Evolutionary conservation across 2,329 filamentous ascomycete species (phyloP).

Genomic region (Ophiocordyceps camponoti-saundersi): DNA sequence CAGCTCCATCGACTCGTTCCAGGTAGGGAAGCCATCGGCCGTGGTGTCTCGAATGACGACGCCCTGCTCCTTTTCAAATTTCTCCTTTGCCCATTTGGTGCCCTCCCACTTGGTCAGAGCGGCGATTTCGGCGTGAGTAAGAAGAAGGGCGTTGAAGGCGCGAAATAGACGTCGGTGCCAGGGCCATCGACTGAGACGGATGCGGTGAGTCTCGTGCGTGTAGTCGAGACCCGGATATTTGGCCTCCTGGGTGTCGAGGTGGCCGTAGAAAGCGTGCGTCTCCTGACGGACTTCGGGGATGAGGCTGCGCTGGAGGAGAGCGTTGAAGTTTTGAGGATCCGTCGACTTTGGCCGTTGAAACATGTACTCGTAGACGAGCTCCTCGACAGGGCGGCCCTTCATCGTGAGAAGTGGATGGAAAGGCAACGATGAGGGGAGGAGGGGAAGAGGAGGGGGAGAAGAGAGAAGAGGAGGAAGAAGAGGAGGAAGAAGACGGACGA

Average conservation of each 20-base stretch:
- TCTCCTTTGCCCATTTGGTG: conserved; percentile 67
- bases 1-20: conserved; percentile 15
- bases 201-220: conserved; percentile 52
- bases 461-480: not conserved
- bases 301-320: conserved; percentile 51
- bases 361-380: conserved; percentile 58
- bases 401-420: conserved; percentile 28
- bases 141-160: conserved; percentile 51
- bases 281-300: conserved; percentile 67
- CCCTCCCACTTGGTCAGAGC: conserved; percentile 68
- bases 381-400: conserved; percentile 54
- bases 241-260: conserved; percentile 62
- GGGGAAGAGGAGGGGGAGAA: not conserved
- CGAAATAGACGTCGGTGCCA: conserved; percentile 65
- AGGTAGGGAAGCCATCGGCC: conserved; percentile 48
- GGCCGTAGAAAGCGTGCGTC: conserved; percentile 62
- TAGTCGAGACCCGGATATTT: conserved; percentile 74
- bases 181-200: conserved; percentile 59
- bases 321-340: conserved; percentile 56
- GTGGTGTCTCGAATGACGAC: conserved; percentile 55
- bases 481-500: not conserved
- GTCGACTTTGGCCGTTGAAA: conserved; percentile 49
- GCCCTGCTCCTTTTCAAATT: conserved; percentile 61
- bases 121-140: conserved; percentile 55
- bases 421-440: not conserved